phyloP scores from a whole-genome alignment of 164 flowering plant genomes.

The Macadamia integrifolia region DNA sequence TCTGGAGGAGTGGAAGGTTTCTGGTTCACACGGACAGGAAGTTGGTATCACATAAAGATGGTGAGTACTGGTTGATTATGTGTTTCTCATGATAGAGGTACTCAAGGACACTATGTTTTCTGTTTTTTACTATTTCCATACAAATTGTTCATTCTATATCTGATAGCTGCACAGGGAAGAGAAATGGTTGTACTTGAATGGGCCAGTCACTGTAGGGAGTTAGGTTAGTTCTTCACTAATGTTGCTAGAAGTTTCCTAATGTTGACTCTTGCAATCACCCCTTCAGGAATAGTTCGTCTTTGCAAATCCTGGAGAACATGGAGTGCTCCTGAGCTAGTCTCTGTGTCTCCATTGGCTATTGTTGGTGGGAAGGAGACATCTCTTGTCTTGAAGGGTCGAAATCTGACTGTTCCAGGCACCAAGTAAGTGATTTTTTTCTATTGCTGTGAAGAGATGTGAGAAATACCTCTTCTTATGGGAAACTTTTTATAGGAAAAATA shows the following conservation, averaged over 20 bases:
- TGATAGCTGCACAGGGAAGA: neutral
- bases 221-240: too few species aligned
- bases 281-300: slow-evolving; percentile 59
- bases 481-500: neutral
- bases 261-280: slow-evolving; percentile 5
- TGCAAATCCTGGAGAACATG: slow-evolving; percentile 67
- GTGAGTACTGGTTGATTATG: slow-evolving; percentile 28
- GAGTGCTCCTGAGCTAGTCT: slow-evolving; percentile 66
- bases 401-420: slow-evolving; percentile 54
- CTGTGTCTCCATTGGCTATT: slow-evolving; percentile 82
- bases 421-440: slow-evolving; percentile 36
- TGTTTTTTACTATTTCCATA: neutral
- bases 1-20: slow-evolving; percentile 85
- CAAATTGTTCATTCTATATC: neutral
- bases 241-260: slow-evolving; percentile 2
- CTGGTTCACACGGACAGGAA: slow-evolving; percentile 52
- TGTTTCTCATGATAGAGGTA: neutral
- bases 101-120: neutral
- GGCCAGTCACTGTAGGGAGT: slow-evolving; percentile 34
- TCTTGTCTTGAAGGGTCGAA: slow-evolving; percentile 62
- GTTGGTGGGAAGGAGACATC: slow-evolving; percentile 66
- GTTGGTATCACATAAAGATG: slow-evolving; percentile 70
- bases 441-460: neutral
- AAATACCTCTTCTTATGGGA: too few species aligned
- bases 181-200: too few species aligned